Percentiles rank a stretch among this genome's conserved stretches.
Evolutionary conservation across 306 rosid species (phyloP).

Genomic region (Dryas drummondii): DNA sequence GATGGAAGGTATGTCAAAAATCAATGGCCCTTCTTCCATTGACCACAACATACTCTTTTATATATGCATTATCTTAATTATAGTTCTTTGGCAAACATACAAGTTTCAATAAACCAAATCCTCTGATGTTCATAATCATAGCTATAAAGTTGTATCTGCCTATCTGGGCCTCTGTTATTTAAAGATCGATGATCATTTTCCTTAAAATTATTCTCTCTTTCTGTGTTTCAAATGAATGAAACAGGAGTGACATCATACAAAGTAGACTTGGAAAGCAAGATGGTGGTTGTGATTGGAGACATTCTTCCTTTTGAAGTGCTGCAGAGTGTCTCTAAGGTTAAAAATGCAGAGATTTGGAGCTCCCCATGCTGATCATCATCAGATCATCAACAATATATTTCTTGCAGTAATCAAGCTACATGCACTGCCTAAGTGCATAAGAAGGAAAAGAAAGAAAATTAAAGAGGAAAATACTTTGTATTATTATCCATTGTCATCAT

Average conservation of each 20-base stretch:
- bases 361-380: conserved; percentile 23
- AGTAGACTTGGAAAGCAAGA: conserved; percentile 75
- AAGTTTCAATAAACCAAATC: no score
- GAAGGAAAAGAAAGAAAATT: neutral
- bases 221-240: neutral
- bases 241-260: conserved; percentile 80
- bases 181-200: neutral
- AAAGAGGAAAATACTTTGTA: neutral
- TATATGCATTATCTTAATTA: no score
- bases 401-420: neutral
- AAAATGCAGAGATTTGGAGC: conserved; percentile 68
- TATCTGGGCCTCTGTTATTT: no score
- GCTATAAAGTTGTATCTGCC: no score
- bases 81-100: no score
- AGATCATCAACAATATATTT: neutral
- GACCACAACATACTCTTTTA: no score
- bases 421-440: neutral
- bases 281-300: conserved; percentile 82
- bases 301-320: conserved; percentile 81
- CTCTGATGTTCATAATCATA: no score
- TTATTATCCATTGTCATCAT: neutral
- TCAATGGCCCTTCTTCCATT: no score
- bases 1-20: conserved; percentile 59
- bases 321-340: conserved; percentile 80
- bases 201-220: conserved; percentile 1